phyloP scores from a whole-genome alignment of 306 rosid genomes.

The Trichosanthes cucumerina region DNA sequence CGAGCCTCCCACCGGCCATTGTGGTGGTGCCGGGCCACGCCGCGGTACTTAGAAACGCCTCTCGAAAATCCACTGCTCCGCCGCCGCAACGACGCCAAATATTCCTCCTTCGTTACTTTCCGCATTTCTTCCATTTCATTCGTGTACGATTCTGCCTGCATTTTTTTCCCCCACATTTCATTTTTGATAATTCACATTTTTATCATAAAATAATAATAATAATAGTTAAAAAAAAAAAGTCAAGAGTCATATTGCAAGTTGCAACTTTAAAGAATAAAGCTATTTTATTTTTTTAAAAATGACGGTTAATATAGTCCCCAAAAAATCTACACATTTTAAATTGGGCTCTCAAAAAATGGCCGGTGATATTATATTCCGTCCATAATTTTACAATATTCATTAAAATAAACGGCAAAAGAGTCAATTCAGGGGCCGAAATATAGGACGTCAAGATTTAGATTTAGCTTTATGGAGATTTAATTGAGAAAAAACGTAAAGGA shows the following conservation, averaged over 20 bases:
- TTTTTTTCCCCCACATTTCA: background rate
- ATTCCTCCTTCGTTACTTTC: constrained; percentile 55
- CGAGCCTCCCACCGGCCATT: constrained; percentile 99
- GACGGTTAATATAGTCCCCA: no score
- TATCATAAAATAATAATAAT: no score
- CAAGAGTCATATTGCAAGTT: no score
- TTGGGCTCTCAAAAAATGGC: background rate
- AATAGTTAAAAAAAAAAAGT: no score
- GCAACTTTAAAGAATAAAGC: no score
- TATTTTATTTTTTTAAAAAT: no score
- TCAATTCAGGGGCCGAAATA: background rate
- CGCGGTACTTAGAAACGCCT: constrained; percentile 89
- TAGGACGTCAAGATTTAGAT: background rate
- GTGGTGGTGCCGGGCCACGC: constrained; percentile 97
- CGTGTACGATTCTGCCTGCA: constrained; percentile 50
- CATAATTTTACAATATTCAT: background rate
- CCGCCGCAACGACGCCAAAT: constrained; percentile 67
- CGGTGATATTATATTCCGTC: background rate
- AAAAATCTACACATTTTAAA: no score
- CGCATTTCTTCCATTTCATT: constrained; percentile 72
- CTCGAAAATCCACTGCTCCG: constrained; percentile 86
- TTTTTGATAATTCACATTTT: background rate
- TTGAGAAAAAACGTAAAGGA: background rate
- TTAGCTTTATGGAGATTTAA: background rate
- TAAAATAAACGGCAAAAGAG: background rate